These are phyloP conservation scores for Opeltia flavorubescens DNA, from an alignment of 495 filamentous ascomycete genomes.

Conservation along the genomic window DNA sequence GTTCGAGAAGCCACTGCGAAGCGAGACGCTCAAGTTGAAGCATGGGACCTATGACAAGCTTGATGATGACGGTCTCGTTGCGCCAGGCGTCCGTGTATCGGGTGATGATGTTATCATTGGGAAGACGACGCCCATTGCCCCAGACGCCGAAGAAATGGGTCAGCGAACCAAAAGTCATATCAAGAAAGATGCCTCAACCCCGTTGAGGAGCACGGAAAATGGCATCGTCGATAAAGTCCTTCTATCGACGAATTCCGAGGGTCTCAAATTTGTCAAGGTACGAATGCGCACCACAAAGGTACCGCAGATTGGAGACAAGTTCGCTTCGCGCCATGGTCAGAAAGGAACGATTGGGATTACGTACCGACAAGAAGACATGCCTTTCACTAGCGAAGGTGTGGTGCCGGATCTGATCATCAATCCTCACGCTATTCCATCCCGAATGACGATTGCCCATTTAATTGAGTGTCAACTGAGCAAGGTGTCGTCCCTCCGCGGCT, in stretches of 20 bases:
- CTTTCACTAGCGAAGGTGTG: conserved; percentile 84
- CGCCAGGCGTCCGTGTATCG: conserved; percentile 82
- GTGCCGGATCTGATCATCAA: conserved; percentile 97
- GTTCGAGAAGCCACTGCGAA: conserved; percentile 88
- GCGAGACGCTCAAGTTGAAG: conserved; percentile 77
- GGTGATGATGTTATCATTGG: conserved; percentile 99
- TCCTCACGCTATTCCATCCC: conserved; percentile 96
- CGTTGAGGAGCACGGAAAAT: conserved; percentile 84
- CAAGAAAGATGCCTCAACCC: conserved; percentile 90
- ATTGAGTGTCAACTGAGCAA: conserved; percentile 97
- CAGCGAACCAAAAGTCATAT: conserved; percentile 77
- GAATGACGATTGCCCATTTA: conserved; percentile 99
- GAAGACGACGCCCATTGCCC: conserved; percentile 86
- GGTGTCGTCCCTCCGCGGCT: conserved; percentile 75
- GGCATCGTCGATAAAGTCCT: conserved; percentile 92
- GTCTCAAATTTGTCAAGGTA: conserved; percentile 87
- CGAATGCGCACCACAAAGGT: conserved; percentile 94
- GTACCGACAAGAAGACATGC: conserved; percentile 96
- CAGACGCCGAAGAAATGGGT: conserved; percentile 86
- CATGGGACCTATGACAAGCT: conserved; percentile 97
- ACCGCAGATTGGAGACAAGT: conserved; percentile 98
- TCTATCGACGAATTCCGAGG: conserved; percentile 82
- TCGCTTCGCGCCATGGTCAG: conserved; percentile 96
- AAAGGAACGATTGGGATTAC: conserved; percentile 99
- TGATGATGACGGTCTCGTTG: conserved; percentile 86